phyloP scores from a whole-genome alignment of 164 flowering plant genomes.

The Tetrastigma voinierianum region DNA sequence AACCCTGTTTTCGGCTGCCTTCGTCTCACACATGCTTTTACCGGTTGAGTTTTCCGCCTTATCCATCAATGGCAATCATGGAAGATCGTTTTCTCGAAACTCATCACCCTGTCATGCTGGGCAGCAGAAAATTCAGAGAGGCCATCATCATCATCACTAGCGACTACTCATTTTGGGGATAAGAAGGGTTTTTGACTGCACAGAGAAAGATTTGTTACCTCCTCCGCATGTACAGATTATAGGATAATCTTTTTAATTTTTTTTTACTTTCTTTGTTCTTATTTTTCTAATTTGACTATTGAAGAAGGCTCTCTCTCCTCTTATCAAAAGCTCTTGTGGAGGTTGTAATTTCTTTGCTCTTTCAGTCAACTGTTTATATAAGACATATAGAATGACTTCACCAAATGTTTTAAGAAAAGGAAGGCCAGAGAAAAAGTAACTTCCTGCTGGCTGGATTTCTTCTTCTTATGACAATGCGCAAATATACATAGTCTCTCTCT shows the following conservation, averaged over 20 bases:
- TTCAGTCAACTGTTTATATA: constrained; percentile 16
- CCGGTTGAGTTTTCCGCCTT: constrained; percentile 51
- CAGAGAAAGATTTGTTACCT: constrained; percentile 31
- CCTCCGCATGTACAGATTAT: constrained; percentile 35
- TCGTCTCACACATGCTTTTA: constrained; percentile 71
- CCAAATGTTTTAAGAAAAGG: constrained; percentile 17
- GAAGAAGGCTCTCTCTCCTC: constrained; percentile 4
- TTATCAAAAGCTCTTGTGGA: neutral
- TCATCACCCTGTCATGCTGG: constrained; percentile 61
- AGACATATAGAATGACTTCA: constrained; percentile 8
- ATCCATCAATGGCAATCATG: constrained; percentile 44
- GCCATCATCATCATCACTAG: too few relatives aligned
- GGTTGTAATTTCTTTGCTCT: constrained; percentile 17
- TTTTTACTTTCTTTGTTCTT: too few relatives aligned
- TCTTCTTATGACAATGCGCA: constrained; percentile 13
- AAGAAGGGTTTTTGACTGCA: constrained; percentile 25
- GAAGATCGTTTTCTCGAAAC: constrained; percentile 33
- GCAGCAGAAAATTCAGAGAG: too few relatives aligned
- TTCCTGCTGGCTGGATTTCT: constrained; percentile 2
- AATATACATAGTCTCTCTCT: constrained; percentile 8
- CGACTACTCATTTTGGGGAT: constrained; percentile 7
- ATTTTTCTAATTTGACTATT: neutral
- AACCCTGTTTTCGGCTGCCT: constrained; percentile 55
- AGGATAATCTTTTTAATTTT: neutral
- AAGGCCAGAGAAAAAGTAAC: constrained; percentile 1